These are phyloP conservation scores for Croton setiger DNA, from an alignment of 441 rosid species.

Conservation along the genomic window DNA sequence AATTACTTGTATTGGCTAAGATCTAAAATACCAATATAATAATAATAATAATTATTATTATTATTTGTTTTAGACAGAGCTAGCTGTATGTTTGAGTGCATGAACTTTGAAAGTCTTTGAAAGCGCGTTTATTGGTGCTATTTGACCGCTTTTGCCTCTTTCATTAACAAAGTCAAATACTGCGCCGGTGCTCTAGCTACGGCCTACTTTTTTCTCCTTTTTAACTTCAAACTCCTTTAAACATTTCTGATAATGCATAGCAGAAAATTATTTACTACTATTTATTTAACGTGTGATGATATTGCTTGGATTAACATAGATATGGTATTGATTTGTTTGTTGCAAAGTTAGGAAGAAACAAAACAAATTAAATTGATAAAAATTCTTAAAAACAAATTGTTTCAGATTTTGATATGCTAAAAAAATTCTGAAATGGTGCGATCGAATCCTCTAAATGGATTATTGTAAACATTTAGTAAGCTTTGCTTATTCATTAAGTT, in stretches of 20 bases:
- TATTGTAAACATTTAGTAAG: no score
- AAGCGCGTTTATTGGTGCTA: constrained; percentile 41
- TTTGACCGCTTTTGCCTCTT: constrained; percentile 1
- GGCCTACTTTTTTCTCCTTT: neutral
- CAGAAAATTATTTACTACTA: neutral
- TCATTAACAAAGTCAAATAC: constrained; percentile 16
- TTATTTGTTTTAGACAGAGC: neutral
- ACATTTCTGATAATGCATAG: no score
- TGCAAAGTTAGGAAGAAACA: no score
- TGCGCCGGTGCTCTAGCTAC: neutral
- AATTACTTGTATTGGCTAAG: constrained; percentile 23
- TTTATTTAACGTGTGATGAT: no score
- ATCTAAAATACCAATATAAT: constrained; percentile 22
- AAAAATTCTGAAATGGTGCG: no score
- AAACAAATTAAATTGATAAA: no score
- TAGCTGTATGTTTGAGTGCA: constrained; percentile 14
- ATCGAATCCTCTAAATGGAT: no score
- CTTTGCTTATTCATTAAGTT: no score
- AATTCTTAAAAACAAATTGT: no score
- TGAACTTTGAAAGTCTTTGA: constrained; percentile 37
- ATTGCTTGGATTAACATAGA: neutral
- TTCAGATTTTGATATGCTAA: no score
- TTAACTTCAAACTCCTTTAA: no score
- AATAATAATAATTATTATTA: constrained; percentile 13
- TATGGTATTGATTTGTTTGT: neutral